A percentile compares a stretch with the other conserved stretches of the same genome.
phyloP scores from a whole-genome alignment of 2,329 filamentous ascomycete genomes.

The Apiospora hydei region DNA sequence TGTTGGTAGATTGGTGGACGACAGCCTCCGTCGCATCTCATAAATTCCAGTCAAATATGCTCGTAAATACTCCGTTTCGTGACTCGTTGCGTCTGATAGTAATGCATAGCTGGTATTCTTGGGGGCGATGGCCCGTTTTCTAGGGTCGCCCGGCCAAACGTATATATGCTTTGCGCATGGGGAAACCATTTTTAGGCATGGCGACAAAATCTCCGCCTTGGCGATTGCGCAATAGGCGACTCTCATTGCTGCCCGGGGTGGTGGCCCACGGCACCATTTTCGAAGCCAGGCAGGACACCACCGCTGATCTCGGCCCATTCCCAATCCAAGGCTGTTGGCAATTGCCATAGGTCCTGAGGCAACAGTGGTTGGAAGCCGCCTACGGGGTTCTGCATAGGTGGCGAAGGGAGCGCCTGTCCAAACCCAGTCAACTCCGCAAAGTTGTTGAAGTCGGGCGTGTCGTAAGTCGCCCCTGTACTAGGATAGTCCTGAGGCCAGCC shows the following conservation, averaged over 20 bases:
- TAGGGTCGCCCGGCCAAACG: background rate
- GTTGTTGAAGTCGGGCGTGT: constrained; percentile 50
- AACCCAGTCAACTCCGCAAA: constrained; percentile 57
- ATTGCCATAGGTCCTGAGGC: constrained; percentile 91
- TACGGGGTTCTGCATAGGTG: constrained; percentile 45
- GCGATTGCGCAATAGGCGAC: background rate
- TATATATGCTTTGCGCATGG: background rate
- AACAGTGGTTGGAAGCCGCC: constrained; percentile 79
- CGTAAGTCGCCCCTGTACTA: constrained; percentile 40
- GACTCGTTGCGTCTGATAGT: constrained; percentile 15
- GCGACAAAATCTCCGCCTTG: background rate
- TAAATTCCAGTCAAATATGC: constrained; percentile 16
- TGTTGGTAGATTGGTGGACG: constrained; percentile 7
- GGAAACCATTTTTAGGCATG: background rate
- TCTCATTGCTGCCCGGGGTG: constrained; percentile 13
- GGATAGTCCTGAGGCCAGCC: constrained; percentile 57
- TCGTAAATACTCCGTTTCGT: constrained; percentile 20
- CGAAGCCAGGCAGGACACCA: constrained; percentile 68
- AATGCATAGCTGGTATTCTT: background rate
- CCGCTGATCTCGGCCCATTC: constrained; percentile 75
- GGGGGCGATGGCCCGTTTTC: background rate
- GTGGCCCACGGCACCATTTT: constrained; percentile 50
- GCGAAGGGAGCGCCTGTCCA: constrained; percentile 42
- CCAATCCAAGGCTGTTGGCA: constrained; percentile 97
- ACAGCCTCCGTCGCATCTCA: background rate